Evolutionary conservation across 768 basidiomycete genomes (phyloP).

Genomic region (Mycena galericulata): DNA sequence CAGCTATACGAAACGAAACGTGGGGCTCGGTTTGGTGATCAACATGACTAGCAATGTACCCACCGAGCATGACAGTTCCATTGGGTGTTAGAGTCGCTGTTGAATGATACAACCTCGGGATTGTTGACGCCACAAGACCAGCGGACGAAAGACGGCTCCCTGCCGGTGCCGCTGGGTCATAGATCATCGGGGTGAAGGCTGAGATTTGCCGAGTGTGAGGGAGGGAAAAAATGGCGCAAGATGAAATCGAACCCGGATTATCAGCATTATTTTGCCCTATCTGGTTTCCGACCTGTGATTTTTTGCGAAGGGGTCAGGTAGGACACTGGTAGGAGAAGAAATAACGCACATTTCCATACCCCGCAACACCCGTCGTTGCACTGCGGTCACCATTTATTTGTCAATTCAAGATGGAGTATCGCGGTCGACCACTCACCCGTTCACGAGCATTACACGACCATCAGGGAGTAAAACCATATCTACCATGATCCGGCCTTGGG

Average conservation of each 20-base stretch:
- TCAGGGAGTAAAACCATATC: constrained; percentile 54
- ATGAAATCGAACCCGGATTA: no score
- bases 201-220: no score
- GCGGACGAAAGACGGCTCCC: constrained; percentile 45
- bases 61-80: constrained; percentile 46
- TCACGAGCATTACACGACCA: constrained; percentile 55
- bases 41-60: constrained; percentile 1
- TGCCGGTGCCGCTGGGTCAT: constrained; percentile 45
- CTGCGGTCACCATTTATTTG: background rate
- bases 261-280: constrained; percentile 54
- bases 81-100: constrained; percentile 46
- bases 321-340: background rate
- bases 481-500: constrained; percentile 52
- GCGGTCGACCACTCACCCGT: constrained; percentile 41
- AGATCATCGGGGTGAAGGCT: constrained; percentile 46
- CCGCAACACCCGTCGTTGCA: constrained; percentile 55
- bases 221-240: no score
- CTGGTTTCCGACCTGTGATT: constrained; percentile 43
- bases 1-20: constrained; percentile 48
- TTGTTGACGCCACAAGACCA: constrained; percentile 46
- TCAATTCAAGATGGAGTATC: background rate
- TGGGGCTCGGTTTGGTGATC: background rate
- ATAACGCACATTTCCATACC: constrained; percentile 45
- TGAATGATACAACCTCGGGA: constrained; percentile 51
- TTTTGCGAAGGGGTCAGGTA: background rate